Evolutionary conservation across 352 stramenopile genomes (phyloP).

Genomic region (Pythium insidiosum): DNA sequence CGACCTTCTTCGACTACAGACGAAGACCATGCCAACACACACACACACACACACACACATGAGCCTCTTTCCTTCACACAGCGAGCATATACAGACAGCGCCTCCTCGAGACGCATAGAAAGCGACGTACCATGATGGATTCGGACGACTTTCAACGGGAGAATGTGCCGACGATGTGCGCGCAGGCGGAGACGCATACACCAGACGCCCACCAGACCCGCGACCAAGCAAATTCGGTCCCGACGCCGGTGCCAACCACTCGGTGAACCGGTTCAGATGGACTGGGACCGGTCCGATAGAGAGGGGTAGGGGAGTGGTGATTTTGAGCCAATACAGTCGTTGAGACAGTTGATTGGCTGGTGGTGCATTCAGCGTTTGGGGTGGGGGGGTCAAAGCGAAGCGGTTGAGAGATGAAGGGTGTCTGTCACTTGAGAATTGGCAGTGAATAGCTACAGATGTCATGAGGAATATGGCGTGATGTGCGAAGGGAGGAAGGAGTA

Average conservation of each 20-base stretch:
- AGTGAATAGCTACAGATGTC: no score
- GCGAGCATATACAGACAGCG: neutral
- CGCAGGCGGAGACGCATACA: neutral
- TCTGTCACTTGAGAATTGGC: no score
- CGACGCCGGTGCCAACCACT: constrained; percentile 18
- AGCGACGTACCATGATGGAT: constrained; percentile 77
- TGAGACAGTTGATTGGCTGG: neutral
- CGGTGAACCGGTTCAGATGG: constrained; percentile 2
- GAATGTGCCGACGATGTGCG: no score
- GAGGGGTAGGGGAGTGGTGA: neutral
- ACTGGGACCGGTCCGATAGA: constrained; percentile 3
- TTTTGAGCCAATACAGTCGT: constrained; percentile 1
- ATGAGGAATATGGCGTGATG: no score
- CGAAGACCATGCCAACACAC: neutral
- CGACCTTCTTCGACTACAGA: constrained; percentile 74
- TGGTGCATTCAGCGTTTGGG: neutral
- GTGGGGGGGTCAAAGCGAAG: no score
- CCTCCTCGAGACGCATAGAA: neutral
- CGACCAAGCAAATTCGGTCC: no score
- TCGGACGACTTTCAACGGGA: constrained; percentile 80
- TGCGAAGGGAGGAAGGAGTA: no score
- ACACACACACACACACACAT: neutral
- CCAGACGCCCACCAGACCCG: neutral
- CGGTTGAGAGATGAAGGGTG: no score
- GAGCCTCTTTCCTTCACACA: neutral